Evolutionary conservation across 2,329 filamentous ascomycete species (phyloP).

Genomic region (Apiospora marii): DNA sequence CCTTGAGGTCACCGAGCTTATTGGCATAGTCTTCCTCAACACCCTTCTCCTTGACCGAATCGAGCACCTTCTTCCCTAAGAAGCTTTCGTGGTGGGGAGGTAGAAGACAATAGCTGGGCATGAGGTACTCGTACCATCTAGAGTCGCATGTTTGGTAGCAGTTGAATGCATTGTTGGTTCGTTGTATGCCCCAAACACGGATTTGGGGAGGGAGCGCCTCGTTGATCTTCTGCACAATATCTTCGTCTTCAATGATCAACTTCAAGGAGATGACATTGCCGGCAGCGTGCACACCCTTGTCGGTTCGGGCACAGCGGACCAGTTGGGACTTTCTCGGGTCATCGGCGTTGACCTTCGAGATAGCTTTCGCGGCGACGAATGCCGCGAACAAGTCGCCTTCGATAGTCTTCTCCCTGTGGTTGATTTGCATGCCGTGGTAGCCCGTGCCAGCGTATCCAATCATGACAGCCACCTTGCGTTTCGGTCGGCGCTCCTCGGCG

Average conservation of each 20-base stretch:
- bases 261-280: slow-evolving; percentile 96
- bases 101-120: slow-evolving; percentile 91
- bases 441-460: slow-evolving; percentile 96
- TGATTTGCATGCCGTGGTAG: slow-evolving; percentile 97
- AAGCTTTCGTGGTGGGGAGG: slow-evolving; percentile 91
- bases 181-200: slow-evolving; percentile 90
- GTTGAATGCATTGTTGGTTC: slow-evolving; percentile 90
- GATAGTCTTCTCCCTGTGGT: slow-evolving; percentile 84
- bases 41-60: slow-evolving; percentile 76
- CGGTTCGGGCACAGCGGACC: slow-evolving; percentile 91
- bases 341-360: slow-evolving; percentile 95
- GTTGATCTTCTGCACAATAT: slow-evolving; percentile 93
- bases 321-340: slow-evolving; percentile 97
- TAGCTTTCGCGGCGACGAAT: slow-evolving; percentile 88
- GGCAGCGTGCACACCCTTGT: slow-evolving; percentile 96
- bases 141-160: slow-evolving; percentile 96
- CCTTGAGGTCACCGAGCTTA: slow-evolving; percentile 78
- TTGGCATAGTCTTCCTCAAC: slow-evolving; percentile 73
- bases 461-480: slow-evolving; percentile 95
- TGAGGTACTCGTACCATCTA: slow-evolving; percentile 95
- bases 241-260: slow-evolving; percentile 89
- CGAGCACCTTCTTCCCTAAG: slow-evolving; percentile 82
- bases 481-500: slow-evolving; percentile 84
- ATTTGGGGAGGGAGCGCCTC: slow-evolving; percentile 85
- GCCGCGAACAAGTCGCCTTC: slow-evolving; percentile 94